These are phyloP conservation scores for Hypoxylon sp. DNA, from an alignment of 2,329 filamentous ascomycete genomes.

Conservation along the genomic window DNA sequence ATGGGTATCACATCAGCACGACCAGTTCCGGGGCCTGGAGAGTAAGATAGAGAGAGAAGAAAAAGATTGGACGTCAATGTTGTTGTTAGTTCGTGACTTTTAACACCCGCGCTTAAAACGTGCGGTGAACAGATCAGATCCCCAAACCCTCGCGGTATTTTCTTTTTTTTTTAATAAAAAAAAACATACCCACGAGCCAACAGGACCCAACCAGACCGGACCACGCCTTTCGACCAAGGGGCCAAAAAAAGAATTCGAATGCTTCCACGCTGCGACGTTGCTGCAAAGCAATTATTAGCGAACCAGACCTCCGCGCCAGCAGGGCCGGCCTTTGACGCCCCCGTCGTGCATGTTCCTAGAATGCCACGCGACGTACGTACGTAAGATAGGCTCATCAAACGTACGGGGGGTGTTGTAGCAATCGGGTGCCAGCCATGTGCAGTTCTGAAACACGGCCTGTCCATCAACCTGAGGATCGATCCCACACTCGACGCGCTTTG, in stretches of 20 bases:
- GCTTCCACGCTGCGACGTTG: not conserved
- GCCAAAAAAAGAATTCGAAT: slow-evolving; percentile 9
- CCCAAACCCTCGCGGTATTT: not conserved
- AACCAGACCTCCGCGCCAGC: slow-evolving; percentile 9
- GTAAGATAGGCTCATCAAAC: slow-evolving; percentile 20
- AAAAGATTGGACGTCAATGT: not conserved
- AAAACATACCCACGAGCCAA: slow-evolving; percentile 16
- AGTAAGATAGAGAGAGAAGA: not conserved
- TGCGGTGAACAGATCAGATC: not conserved
- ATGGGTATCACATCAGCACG: slow-evolving; percentile 28
- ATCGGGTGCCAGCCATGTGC: slow-evolving; percentile 29
- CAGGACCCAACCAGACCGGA: not conserved
- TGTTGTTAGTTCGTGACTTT: slow-evolving; percentile 11
- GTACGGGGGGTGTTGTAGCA: slow-evolving; percentile 19
- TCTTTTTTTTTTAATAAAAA: no score
- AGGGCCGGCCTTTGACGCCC: slow-evolving; percentile 12
- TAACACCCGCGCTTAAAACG: slow-evolving; percentile 9
- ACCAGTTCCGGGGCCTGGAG: not conserved
- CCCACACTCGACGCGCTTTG: slow-evolving; percentile 3
- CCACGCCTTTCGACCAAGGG: not conserved
- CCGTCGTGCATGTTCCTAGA: slow-evolving; percentile 19
- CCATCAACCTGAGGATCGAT: slow-evolving; percentile 25
- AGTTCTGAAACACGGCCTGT: slow-evolving; percentile 29
- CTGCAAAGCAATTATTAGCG: slow-evolving; percentile 10
- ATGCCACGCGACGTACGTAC: slow-evolving; percentile 36